These are phyloP conservation scores for Silene vulgaris DNA, from an alignment of 179 eudicot genomes.

Conservation along the genomic window DNA sequence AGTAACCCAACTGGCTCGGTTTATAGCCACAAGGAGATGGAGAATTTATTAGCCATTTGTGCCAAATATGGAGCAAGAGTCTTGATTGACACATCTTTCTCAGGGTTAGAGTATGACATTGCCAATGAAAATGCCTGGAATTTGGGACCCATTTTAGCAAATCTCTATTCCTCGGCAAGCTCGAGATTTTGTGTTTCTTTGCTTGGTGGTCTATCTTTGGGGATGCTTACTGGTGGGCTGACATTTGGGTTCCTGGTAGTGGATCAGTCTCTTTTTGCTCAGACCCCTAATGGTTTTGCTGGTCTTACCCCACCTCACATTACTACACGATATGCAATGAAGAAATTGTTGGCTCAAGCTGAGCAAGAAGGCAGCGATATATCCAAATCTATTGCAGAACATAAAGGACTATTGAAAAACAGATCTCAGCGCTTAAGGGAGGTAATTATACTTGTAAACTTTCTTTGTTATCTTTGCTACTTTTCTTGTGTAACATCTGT, in stretches of 20 bases:
- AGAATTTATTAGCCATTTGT: slow-evolving; percentile 53
- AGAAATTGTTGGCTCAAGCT: slow-evolving; percentile 68
- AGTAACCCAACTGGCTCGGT: slow-evolving; percentile 81
- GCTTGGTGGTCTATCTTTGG: slow-evolving; percentile 73
- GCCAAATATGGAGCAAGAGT: slow-evolving; percentile 81
- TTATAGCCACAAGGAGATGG: slow-evolving; percentile 70
- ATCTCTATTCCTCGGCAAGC: slow-evolving; percentile 37
- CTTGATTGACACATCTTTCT: slow-evolving; percentile 80
- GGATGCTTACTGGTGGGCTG: slow-evolving; percentile 84
- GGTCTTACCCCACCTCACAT: slow-evolving; percentile 82
- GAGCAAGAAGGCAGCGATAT: slow-evolving; percentile 48
- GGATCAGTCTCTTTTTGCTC: slow-evolving; percentile 55
- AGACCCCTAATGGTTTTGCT: slow-evolving; percentile 54
- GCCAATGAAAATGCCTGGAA: slow-evolving; percentile 58
- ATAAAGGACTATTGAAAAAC: slow-evolving; percentile 42
- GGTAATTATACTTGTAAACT: slow-evolving; percentile 37
- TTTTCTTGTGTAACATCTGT: neutral
- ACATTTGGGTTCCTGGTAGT: slow-evolving; percentile 71
- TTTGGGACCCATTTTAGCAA: slow-evolving; percentile 48
- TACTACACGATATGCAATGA: slow-evolving; percentile 70
- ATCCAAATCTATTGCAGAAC: slow-evolving; percentile 42
- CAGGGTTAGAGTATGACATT: slow-evolving; percentile 61
- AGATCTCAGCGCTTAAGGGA: slow-evolving; percentile 62
- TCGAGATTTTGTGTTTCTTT: slow-evolving; percentile 62
- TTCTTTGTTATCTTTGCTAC: slow-evolving; percentile 1